A percentile compares a stretch with the other conserved stretches of the same genome.
phyloP scores from a whole-genome alignment of 768 basidiomycete species.

The Antrodiella citrinella region DNA sequence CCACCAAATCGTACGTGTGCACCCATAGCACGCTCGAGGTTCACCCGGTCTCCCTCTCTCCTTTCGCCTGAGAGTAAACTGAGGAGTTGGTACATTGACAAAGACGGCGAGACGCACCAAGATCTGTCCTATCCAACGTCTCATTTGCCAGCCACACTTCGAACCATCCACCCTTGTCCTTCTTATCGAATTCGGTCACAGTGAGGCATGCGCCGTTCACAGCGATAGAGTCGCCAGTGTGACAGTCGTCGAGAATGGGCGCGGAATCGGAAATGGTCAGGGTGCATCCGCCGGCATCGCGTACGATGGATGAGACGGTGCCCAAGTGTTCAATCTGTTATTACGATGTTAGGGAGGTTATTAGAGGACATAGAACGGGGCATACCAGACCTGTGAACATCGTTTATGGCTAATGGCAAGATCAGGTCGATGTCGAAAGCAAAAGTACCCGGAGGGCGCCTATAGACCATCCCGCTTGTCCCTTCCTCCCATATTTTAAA shows the following conservation, averaged over 20 bases:
- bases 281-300: conserved; percentile 72
- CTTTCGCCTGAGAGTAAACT: conserved; percentile 51
- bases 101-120: conserved; percentile 65
- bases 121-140: conserved; percentile 83
- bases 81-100: neutral
- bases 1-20: conserved; percentile 90
- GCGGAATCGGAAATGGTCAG: conserved; percentile 66
- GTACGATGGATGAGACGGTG: conserved; percentile 53
- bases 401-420: neutral
- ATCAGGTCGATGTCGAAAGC: no score
- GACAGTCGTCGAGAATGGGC: conserved; percentile 79
- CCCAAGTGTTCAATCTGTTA: conserved; percentile 86
- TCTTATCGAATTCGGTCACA: conserved; percentile 72
- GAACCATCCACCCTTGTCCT: conserved; percentile 68
- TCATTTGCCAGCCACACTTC: conserved; percentile 95
- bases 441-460: no score
- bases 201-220: conserved; percentile 80
- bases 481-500: no score
- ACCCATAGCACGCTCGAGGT: conserved; percentile 93
- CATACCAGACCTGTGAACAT: conserved; percentile 83
- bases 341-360: conserved; percentile 6
- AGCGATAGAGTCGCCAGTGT: conserved; percentile 90
- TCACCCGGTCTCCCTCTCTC: conserved; percentile 71
- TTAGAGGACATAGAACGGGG: conserved; percentile 5
- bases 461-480: no score